Evolutionary conservation across 148 eudicot species (phyloP).

Genomic region (Camellia lanceoleosa): DNA sequence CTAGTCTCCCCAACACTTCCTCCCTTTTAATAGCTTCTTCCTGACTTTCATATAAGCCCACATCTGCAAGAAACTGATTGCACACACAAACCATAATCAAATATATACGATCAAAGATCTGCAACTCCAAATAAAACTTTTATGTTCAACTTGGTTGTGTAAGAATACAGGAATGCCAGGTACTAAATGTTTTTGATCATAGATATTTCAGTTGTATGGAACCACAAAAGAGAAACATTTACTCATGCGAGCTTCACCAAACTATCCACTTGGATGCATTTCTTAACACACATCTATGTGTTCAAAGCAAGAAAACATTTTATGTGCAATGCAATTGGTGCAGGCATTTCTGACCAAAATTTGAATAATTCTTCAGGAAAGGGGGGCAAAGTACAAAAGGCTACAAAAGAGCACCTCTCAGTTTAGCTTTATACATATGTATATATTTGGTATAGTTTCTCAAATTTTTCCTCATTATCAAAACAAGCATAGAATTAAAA

Average conservation of each 20-base stretch:
- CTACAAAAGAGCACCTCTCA: no score
- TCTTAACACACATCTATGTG: neutral
- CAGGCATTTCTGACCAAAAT: neutral
- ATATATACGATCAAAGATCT: neutral
- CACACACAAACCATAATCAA: conserved; percentile 6
- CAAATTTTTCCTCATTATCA: no score
- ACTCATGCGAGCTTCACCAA: neutral
- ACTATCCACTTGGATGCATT: neutral
- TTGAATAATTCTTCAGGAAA: neutral
- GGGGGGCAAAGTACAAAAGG: neutral
- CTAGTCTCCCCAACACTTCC: conserved; percentile 32
- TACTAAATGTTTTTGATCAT: neutral
- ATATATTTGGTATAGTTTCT: no score
- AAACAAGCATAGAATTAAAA: no score
- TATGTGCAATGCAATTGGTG: neutral
- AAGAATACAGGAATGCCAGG: neutral
- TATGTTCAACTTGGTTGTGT: neutral
- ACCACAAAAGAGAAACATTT: neutral
- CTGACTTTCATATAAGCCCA: conserved; percentile 23
- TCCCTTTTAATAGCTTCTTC: conserved; percentile 32
- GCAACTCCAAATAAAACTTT: neutral
- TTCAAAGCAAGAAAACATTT: neutral
- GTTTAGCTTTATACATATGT: no score
- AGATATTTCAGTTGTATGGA: neutral
- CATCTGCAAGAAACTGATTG: conserved; percentile 27